Conservation (phyloP, 2,329 filamentous ascomycete species). For the Ceratocystis cubensis region DNA sequence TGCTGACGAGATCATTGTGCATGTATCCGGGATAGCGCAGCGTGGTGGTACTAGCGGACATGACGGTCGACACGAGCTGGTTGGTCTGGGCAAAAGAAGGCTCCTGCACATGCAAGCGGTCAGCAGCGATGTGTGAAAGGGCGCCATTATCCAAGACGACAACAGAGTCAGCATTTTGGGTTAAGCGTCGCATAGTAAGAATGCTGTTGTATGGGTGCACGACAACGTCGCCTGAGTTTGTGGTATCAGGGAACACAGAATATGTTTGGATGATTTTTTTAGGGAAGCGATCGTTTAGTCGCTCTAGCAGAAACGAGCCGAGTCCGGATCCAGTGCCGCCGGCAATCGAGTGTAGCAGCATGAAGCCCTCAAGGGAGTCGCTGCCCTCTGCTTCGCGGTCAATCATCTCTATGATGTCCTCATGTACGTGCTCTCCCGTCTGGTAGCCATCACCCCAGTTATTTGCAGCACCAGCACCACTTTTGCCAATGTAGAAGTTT, state of each 20-base stretch:
- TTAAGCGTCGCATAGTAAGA: slow-evolving; percentile 77
- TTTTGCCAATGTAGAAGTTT: slow-evolving; percentile 94
- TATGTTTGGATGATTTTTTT: slow-evolving; percentile 99
- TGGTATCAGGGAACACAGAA: slow-evolving; percentile 92
- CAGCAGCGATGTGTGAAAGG: slow-evolving; percentile 82
- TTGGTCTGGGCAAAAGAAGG: slow-evolving; percentile 97
- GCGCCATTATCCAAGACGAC: slow-evolving; percentile 96
- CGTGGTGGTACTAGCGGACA: slow-evolving; percentile 95
- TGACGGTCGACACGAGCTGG: slow-evolving; percentile 90
- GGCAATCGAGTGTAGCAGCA: slow-evolving; percentile 96
- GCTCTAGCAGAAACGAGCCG: slow-evolving; percentile 85
- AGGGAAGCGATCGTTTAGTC: slow-evolving; percentile 91
- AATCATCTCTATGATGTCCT: slow-evolving; percentile 99
- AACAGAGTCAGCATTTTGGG: slow-evolving; percentile 93
- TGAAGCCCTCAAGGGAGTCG: slow-evolving; percentile 96
- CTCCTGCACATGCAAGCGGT: slow-evolving; percentile 86
- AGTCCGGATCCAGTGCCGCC: slow-evolving; percentile 94
- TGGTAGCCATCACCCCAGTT: slow-evolving; percentile 98
- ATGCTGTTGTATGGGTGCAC: slow-evolving; percentile 98
- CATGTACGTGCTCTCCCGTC: slow-evolving; percentile 78
- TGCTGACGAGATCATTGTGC: slow-evolving; percentile 98
- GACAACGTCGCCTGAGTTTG: slow-evolving; percentile 76
- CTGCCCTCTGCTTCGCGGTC: slow-evolving; percentile 96
- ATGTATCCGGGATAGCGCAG: slow-evolving; percentile 96
- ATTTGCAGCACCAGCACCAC: slow-evolving; percentile 87